phyloP scores from a whole-genome alignment of 2,329 filamentous ascomycete genomes.

The Botrytis galanthina region DNA sequence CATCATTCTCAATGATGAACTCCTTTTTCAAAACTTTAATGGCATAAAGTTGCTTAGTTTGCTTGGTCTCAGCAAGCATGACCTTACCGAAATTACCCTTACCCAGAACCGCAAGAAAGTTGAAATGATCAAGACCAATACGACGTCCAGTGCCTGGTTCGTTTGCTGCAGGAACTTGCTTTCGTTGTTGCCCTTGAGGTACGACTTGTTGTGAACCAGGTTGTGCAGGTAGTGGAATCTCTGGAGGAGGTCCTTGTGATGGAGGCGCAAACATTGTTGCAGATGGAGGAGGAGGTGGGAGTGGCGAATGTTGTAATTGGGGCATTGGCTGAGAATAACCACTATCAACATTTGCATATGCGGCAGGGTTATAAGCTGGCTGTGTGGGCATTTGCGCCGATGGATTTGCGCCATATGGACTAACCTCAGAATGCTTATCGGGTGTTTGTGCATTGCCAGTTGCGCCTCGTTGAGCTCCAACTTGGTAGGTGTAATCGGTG shows the following conservation, averaged over 20 bases:
- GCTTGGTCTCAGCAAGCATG: slow-evolving; percentile 98
- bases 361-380: slow-evolving; percentile 72
- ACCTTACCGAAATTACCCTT: slow-evolving; percentile 99
- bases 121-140: slow-evolving; percentile 97
- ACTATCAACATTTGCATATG: slow-evolving; percentile 64
- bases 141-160: slow-evolving; percentile 72
- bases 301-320: slow-evolving; percentile 31
- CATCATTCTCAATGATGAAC: slow-evolving; percentile 99
- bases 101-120: slow-evolving; percentile 95
- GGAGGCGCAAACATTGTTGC: slow-evolving; percentile 35
- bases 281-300: slow-evolving; percentile 34
- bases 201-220: slow-evolving; percentile 37
- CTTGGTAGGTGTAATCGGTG: slow-evolving; percentile 32
- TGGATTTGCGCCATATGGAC: slow-evolving; percentile 33
- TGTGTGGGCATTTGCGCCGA: slow-evolving; percentile 48
- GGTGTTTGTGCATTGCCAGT: slow-evolving; percentile 29
- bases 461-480: slow-evolving; percentile 25
- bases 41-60: slow-evolving; percentile 85
- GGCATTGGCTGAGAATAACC: slow-evolving; percentile 46
- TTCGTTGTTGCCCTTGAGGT: slow-evolving; percentile 41
- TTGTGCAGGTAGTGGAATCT: slow-evolving; percentile 19
- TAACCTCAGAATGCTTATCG: slow-evolving; percentile 31
- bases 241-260: slow-evolving; percentile 35
- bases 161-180: slow-evolving; percentile 68
- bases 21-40: slow-evolving; percentile 99